These are phyloP conservation scores for Calocybe gangraenosa DNA, from an alignment of 768 basidiomycete species.

Conservation along the genomic window DNA sequence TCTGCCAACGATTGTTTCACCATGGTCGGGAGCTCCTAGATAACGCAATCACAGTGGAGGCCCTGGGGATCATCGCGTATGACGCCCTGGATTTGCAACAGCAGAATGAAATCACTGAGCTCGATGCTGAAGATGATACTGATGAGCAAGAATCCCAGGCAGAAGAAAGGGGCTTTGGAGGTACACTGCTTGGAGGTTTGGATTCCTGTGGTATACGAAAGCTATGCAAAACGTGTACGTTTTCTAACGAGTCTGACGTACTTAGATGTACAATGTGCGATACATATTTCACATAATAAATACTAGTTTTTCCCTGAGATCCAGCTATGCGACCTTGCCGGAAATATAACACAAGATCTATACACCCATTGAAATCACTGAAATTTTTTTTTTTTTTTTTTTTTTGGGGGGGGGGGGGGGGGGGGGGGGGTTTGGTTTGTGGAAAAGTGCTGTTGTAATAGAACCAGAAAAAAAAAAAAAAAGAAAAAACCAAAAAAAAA, in stretches of 20 bases:
- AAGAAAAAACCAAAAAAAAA: slow-evolving; percentile 7
- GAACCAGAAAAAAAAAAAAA: neutral
- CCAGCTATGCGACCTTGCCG: slow-evolving; percentile 12
- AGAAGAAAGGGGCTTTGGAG: slow-evolving; percentile 68
- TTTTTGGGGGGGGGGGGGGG: no score
- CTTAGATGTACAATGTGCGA: slow-evolving; percentile 44
- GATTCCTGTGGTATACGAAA: slow-evolving; percentile 25
- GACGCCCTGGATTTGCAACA: slow-evolving; percentile 66
- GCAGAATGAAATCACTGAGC: slow-evolving; percentile 56
- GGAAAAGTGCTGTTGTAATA: no score
- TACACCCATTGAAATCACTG: slow-evolving; percentile 12
- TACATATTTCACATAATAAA: slow-evolving; percentile 32
- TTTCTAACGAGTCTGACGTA: slow-evolving; percentile 42
- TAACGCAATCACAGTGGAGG: slow-evolving; percentile 52
- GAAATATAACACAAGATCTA: slow-evolving; percentile 16
- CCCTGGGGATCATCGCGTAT: slow-evolving; percentile 48
- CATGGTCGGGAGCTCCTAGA: slow-evolving; percentile 61
- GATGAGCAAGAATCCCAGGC: slow-evolving; percentile 44
- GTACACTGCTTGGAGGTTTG: slow-evolving; percentile 58
- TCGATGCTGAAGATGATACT: slow-evolving; percentile 47
- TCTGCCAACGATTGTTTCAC: slow-evolving; percentile 70
- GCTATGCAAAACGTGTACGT: slow-evolving; percentile 57
- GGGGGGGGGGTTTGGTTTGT: no score
- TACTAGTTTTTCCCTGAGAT: slow-evolving; percentile 19
- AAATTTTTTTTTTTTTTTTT: no score